These are phyloP conservation scores for Calophaca sinica DNA, from an alignment of 306 rosid species.

Conservation along the genomic window DNA sequence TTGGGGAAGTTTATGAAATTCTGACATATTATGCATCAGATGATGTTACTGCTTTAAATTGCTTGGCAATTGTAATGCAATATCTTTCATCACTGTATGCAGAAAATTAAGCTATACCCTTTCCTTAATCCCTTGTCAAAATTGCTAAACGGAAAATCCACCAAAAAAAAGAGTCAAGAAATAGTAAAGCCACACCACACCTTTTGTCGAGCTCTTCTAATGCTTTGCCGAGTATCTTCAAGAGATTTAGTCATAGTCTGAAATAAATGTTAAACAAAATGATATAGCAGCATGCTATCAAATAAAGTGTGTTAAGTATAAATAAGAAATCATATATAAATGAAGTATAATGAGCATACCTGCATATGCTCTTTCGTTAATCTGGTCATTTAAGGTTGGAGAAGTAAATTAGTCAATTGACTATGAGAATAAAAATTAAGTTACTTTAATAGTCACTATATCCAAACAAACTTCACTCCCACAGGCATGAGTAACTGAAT, in stretches of 20 bases:
- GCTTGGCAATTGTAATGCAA: background rate
- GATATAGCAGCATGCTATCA: conserved; percentile 13
- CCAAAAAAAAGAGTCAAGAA: background rate
- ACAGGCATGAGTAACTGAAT: conserved; percentile 27
- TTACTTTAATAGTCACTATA: conserved; percentile 36
- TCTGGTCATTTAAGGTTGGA: conserved; percentile 56
- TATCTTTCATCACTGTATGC: too few relatives aligned
- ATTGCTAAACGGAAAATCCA: background rate
- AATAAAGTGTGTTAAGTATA: background rate
- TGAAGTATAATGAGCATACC: conserved; percentile 52
- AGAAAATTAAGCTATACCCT: background rate
- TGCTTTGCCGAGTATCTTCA: conserved; percentile 86
- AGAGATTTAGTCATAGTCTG: conserved; percentile 85
- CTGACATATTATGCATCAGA: conserved; percentile 21
- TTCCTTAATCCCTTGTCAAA: conserved; percentile 2
- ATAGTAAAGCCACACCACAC: conserved; percentile 49
- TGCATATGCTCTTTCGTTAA: conserved; percentile 93
- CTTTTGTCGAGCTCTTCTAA: conserved; percentile 93
- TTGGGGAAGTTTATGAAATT: conserved; percentile 3
- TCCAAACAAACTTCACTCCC: conserved; percentile 35
- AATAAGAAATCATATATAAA: conserved; percentile 8
- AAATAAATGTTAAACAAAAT: conserved; percentile 40
- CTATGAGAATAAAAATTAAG: conserved; percentile 5
- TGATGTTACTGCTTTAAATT: background rate
- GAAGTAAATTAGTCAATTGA: conserved; percentile 45